Evolutionary conservation across 2,329 filamentous ascomycete genomes (phyloP).

Genomic region (Trichoderma afroharzianum): DNA sequence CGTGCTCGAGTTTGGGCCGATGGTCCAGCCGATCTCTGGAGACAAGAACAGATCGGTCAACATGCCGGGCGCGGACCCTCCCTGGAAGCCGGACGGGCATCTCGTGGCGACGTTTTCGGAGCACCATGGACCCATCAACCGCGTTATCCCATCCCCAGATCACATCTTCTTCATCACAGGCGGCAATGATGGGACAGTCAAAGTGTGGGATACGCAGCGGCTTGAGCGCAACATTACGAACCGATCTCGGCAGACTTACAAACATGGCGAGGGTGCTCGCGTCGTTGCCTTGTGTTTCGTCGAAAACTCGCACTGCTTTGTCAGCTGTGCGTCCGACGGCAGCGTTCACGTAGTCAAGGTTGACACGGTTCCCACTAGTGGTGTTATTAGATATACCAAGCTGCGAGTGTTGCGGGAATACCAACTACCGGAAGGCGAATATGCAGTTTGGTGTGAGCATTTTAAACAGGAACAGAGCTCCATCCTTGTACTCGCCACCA

Average conservation of each 20-base stretch:
- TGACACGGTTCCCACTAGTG: constrained; percentile 45
- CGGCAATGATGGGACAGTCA: constrained; percentile 85
- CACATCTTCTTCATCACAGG: constrained; percentile 93
- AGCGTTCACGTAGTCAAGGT: constrained; percentile 86
- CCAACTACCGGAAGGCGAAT: constrained; percentile 68
- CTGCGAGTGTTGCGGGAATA: constrained; percentile 75
- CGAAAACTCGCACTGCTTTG: constrained; percentile 88
- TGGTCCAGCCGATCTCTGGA: constrained; percentile 65
- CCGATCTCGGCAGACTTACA: constrained; percentile 80
- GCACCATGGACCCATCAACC: constrained; percentile 76
- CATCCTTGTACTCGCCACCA: constrained; percentile 82
- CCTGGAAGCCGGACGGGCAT: constrained; percentile 79
- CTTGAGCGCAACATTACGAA: constrained; percentile 89
- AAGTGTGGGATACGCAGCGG: constrained; percentile 87
- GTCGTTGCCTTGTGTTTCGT: constrained; percentile 86
- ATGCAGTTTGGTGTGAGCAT: constrained; percentile 88
- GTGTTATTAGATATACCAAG: constrained; percentile 71
- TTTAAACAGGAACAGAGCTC: constrained; percentile 79
- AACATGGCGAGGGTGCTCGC: constrained; percentile 64
- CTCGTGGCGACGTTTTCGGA: constrained; percentile 87
- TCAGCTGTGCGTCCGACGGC: constrained; percentile 86
- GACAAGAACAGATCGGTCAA: constrained; percentile 52
- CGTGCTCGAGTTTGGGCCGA: constrained; percentile 70
- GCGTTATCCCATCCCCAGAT: constrained; percentile 79
- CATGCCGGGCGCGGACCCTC: constrained; percentile 41